Evolutionary conservation across 371 early-diverging fungal genomes (phyloP), one percentile per base, ranked within the genome.

Genomic region (Lichtheimia ornata): DNA sequence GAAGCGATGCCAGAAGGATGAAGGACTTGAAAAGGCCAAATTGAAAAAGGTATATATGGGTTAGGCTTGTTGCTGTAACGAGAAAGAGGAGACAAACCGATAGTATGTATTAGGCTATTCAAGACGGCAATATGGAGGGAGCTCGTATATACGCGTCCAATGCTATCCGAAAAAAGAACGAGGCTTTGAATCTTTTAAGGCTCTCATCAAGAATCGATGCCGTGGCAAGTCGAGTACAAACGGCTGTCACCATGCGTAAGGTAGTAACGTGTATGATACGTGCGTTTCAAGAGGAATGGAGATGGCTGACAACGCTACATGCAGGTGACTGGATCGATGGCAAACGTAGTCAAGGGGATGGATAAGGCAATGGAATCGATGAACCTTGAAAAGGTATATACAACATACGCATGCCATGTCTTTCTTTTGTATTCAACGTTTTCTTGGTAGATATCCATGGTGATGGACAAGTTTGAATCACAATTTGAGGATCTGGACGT

Each of bases 161-260:
- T 67, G 96, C 96, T n/a, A 98, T 98, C 65, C 85, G 98, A 68
- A 98, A 98, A 76, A 95, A 96, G 86, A 96, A 92, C 65, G 97
- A 97, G 75, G 66, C 90, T 2, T 78, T 97, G 41, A 95, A 98
- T 69, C 66, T 96, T 40, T 79, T 96, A 40, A 83, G 91, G 59
- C 82, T 98, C 40, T 82, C 93, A 17, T 93, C 94, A 53, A 86
- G 97, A 45, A 90, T 98, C 58, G 97, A 97, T 70, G 97, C 94
- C 6, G 94, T 94, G 3, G 91, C 97, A 14, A 86, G 90, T 54
- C 81, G 96, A 55, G 94, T 97, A 11, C 96, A 97, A 70, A 97
- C 96, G 4, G 97, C 97, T 0, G 93, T 95, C 52, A 94, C 94
- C 0, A 98, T 97, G 97, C 85, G 92, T 52, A 83, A 84, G 67